Evolutionary conservation across 345 rosid species (phyloP).

Genomic region (Murraya koenigii): DNA sequence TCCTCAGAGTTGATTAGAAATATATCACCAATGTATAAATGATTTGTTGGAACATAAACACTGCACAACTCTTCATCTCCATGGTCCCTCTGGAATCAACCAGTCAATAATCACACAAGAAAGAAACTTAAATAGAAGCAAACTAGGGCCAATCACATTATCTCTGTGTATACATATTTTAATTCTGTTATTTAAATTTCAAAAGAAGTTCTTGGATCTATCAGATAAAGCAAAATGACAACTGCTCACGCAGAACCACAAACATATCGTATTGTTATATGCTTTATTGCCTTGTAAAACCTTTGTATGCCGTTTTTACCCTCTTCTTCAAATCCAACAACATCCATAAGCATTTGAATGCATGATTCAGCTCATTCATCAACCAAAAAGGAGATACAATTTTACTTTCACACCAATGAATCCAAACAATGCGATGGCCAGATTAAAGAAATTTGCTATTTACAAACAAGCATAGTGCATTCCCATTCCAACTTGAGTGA

Average conservation of each 20-base stretch:
- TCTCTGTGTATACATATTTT: neutral
- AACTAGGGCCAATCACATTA: neutral
- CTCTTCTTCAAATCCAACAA: neutral
- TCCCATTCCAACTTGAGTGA: neutral
- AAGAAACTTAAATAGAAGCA: neutral
- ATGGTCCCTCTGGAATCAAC: conserved; percentile 51
- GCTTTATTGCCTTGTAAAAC: neutral
- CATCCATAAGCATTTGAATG: neutral
- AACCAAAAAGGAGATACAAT: neutral
- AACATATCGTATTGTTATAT: neutral
- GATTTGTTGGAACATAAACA: conserved; percentile 84
- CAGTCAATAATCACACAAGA: conserved; percentile 6
- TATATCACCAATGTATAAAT: conserved; percentile 76
- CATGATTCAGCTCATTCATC: neutral
- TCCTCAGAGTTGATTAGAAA: conserved; percentile 79
- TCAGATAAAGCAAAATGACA: neutral
- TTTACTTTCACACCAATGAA: conserved; percentile 4
- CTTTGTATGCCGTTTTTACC: neutral
- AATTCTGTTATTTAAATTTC: neutral
- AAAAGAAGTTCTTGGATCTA: neutral
- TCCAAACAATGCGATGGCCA: neutral
- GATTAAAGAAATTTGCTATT: neutral
- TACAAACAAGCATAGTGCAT: neutral
- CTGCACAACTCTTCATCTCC: conserved; percentile 88
- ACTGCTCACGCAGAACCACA: neutral